Percentiles rank a stretch among this genome's conserved stretches.
Evolutionary conservation across 179 eudicot species (phyloP).

Genomic region (Pouteria campechiana): DNA sequence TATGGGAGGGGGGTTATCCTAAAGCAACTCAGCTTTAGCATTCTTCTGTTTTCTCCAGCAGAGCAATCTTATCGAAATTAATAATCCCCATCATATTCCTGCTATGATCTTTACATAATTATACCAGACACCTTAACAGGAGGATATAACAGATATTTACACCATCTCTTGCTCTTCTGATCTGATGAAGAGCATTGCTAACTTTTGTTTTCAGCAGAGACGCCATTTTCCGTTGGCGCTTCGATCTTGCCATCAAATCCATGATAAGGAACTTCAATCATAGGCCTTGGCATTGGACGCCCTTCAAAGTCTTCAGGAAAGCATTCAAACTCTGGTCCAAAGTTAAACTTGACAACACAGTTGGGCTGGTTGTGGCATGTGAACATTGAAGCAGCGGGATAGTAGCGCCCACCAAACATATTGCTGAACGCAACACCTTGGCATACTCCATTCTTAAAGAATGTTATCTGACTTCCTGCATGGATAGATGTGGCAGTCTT

Average conservation of each 20-base stretch:
- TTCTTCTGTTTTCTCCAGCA: too few relatives aligned
- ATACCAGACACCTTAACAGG: too few relatives aligned
- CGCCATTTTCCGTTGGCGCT: conserved; percentile 85
- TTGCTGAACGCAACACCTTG: conserved; percentile 87
- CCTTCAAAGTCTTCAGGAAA: conserved; percentile 67
- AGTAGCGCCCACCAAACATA: conserved; percentile 83
- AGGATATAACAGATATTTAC: too few relatives aligned
- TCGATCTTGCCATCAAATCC: conserved; percentile 46
- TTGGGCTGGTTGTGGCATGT: conserved; percentile 91
- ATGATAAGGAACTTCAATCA: conserved; percentile 87
- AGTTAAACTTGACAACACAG: conserved; percentile 83
- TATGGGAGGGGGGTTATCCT: too few relatives aligned
- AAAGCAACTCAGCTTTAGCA: too few relatives aligned
- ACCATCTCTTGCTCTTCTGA: too few relatives aligned
- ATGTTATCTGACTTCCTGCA: conserved; percentile 94
- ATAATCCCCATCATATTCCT: too few relatives aligned
- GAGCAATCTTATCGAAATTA: too few relatives aligned
- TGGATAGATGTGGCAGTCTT: too few relatives aligned
- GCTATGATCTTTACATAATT: too few relatives aligned
- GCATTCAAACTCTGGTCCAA: conserved; percentile 86
- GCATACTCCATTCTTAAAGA: conserved; percentile 77
- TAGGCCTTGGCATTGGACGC: conserved; percentile 65
- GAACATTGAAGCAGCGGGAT: conserved; percentile 96
- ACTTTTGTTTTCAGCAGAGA: conserved; percentile 44
- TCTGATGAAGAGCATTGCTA: conserved; percentile 11